Evolutionary conservation across 2,329 filamentous ascomycete species (phyloP), one percentile per base, ranked within the genome.

Genomic region (Sporothrix dimorphospora): DNA sequence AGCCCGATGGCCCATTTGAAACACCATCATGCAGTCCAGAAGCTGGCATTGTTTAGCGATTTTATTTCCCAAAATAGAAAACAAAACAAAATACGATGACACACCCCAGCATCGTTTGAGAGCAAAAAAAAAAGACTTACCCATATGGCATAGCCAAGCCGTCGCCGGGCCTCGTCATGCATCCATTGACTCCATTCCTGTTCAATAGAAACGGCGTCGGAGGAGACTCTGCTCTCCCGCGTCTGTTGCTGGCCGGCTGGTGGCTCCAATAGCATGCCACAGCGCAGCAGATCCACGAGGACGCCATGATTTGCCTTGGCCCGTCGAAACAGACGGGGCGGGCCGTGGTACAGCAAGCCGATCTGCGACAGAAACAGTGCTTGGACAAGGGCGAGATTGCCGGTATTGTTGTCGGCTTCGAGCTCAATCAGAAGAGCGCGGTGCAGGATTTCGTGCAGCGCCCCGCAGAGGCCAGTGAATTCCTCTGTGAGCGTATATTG

Each of bases 1-100:
- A 2, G 61, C 40, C 3, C 42, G 61, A 12, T 49, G 40, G 40
- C 61, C 61, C 40, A 66, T 27, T 16, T 66, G 61, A 11, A 66
- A 66, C 6, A 66, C 61, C 61, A 66, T 66, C 61, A 66, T 66
- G 16, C 61, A 66, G 24, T 66, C 61, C 4, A 66, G 24, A 5
- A 66, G 61, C 61, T 66, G 38, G 21, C n/a, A 27, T 3, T 21
- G 40, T 42, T 45, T 45, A 65, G 38, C 38, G n/a, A 51, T 11
- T n/a, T 21, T 6, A 8, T n/a, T n/a, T n/a, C n/a, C n/a, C n/a
- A 53, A 24, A 24, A 53, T 24, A 21, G 8, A 53, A 24, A 3
- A 51, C 7, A 51, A 8, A 1, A 51, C 16, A 7, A n/a, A 16
- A n/a, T 8, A 51, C 8, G 49, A 45, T 12, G 42, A 45, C 42